A percentile compares a stretch with the other conserved stretches of the same genome.
phyloP scores from a whole-genome alignment of 441 rosid genomes.

The Croton setiger region DNA sequence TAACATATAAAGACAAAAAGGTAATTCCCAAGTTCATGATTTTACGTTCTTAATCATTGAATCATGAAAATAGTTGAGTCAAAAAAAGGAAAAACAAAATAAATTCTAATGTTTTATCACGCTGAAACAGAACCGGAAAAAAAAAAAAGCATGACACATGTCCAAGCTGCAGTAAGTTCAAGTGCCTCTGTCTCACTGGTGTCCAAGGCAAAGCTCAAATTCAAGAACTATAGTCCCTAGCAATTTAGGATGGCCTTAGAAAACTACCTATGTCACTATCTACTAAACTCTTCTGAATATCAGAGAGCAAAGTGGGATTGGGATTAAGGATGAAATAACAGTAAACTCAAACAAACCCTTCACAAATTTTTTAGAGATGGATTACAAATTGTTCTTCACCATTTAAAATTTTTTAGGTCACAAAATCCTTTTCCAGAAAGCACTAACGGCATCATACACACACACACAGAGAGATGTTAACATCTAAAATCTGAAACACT shows the following conservation, averaged over 20 bases:
- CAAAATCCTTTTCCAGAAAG: too few species aligned
- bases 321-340: neutral
- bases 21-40: neutral
- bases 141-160: too few species aligned
- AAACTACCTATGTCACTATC: neutral
- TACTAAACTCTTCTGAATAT: neutral
- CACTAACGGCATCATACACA: too few species aligned
- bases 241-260: neutral
- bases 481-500: too few species aligned
- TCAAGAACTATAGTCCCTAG: too few species aligned
- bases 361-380: too few species aligned
- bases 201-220: too few species aligned
- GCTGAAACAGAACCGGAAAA: too few species aligned
- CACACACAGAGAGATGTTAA: too few species aligned
- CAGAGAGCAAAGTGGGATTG: neutral
- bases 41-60: neutral
- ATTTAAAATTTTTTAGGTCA: too few species aligned
- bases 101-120: neutral
- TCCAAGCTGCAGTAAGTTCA: too few species aligned
- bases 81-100: neutral
- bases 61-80: neutral
- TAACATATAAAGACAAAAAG: neutral
- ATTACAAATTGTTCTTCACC: neutral
- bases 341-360: neutral
- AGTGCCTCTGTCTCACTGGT: too few species aligned